Base-by-base conservation (phyloP, 2,329 filamentous ascomycete species). In the Fusarium mangiferae region DNA sequence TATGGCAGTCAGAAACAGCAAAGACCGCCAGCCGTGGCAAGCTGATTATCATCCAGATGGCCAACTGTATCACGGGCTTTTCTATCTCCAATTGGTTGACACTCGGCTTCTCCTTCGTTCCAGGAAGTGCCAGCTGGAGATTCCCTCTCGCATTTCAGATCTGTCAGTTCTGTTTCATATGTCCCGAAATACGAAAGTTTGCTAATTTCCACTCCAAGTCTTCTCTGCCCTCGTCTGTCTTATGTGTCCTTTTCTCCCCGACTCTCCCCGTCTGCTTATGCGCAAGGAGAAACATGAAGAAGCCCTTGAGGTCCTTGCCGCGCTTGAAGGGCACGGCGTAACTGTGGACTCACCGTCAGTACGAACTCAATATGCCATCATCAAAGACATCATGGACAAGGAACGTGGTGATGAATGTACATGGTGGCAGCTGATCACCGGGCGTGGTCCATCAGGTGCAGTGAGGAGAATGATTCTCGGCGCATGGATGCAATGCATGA, bases 1-100 rank as follows among this genome's bases (percentile, higher is more conserved):
- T 57, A 7, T 57, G 54, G 54, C 54, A 57, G 30, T 44, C 54
- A 5, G 54, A 57, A 30, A 57, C 54, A 20, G 39, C 54, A 15
- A 42, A 42, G 39, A 35, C 54, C 8, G n/a, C 39, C n/a, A 44
- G 38, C 39, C 54, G 54, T 35, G 39, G 54, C 15, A 57, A 57
- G 12, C 39, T 57, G 18, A 44, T 57, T 5, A 57, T 57, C 7
- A 44, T 57, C 14, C 39, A 57, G 39, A 57, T 57, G 54, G 39
- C 39, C 6, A 57, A 35, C n/a, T 44, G 39, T 15, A 57, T 57
- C 9, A 44, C 39, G 2, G 54, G 54, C n/a, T 57, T 57, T 44
- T 57, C 54, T 10, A 44, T 57, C 39, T 57, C 39, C 9, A 57
- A 57, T 35, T 57, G 54, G 54, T 33, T 57, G 28, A 57, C 39